Percentiles rank a stretch among this genome's conserved stretches.
Conservation (phyloP, 306 rosid genomes). For the apple (Malus domestica) region DNA sequence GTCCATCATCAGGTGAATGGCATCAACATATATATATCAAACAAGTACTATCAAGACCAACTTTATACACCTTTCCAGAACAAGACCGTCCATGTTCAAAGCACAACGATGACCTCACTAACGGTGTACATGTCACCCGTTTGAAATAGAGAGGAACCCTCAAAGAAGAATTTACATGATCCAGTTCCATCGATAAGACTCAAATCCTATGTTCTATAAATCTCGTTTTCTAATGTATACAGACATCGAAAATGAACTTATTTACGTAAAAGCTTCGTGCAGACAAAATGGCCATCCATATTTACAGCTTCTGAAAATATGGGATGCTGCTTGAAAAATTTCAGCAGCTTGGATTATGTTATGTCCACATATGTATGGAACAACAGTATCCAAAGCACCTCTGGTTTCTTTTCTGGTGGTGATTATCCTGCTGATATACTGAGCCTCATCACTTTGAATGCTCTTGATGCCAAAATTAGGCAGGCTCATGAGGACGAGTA, state of each 20-base stretch:
- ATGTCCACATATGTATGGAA: slow-evolving; percentile 13
- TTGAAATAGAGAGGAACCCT: neutral
- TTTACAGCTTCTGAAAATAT: slow-evolving; percentile 45
- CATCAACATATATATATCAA: too few relatives aligned
- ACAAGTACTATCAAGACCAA: too few relatives aligned
- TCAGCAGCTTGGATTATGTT: slow-evolving; percentile 17
- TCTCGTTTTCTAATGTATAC: slow-evolving; percentile 11
- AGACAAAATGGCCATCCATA: slow-evolving; percentile 41
- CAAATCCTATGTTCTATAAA: neutral
- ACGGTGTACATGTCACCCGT: neutral
- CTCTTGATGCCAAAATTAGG: slow-evolving; percentile 29
- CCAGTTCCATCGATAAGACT: neutral
- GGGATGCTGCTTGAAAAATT: slow-evolving; percentile 47
- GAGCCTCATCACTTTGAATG: slow-evolving; percentile 16
- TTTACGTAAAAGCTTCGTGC: slow-evolving; percentile 18
- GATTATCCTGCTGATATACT: slow-evolving; percentile 19
- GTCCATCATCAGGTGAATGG: too few relatives aligned
- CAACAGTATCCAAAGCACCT: slow-evolving; percentile 14
- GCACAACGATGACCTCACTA: neutral
- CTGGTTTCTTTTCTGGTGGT: slow-evolving; percentile 1
- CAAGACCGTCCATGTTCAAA: too few relatives aligned
- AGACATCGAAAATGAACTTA: slow-evolving; percentile 23
- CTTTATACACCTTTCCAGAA: too few relatives aligned
- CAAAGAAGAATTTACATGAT: neutral
- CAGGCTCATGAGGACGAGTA: slow-evolving; percentile 44